Base-by-base conservation (phyloP, 257 asterid species). In the Linderniella brevidens region DNA sequence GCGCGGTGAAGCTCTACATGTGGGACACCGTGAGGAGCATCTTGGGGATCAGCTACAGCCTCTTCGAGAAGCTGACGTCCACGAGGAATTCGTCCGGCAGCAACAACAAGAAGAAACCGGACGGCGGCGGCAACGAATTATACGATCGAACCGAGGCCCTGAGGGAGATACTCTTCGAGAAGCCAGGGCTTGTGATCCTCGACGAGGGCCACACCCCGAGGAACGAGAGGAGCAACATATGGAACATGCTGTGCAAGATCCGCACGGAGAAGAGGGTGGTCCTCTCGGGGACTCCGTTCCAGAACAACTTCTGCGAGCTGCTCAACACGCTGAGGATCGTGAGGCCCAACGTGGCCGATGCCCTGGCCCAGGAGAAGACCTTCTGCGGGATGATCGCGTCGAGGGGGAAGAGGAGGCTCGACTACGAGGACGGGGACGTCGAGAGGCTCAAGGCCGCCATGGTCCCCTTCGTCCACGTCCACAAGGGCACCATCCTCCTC, bases 181-280 rank as follows among this genome's bases (percentile, higher is more conserved):
- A 46, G 63, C 83, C 92, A 9, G 66, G 79, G 13, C 20, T 71
- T 35, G 80, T 77, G 8, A 50, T 80, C 46, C 65, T 80, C 10
- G 87, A 80, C 16, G 87, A 80, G 54, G 93, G 93, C 4, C 92
- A 80, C 56, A 76, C 72, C 13, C 77, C 86, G 14, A 72, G 92
- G 5, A 80, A 65, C 17, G 37, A 50, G 11, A 51, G 48, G 35
- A 76, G 79, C 40, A 64, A 58, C 51, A 68, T 76, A 13, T 76
- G 83, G 86, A 76, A 71, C 9, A 69, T 59, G 8, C 59, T 77
- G 13, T 50, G 37, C 8, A 67, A 65, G 43, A 67, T 80, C 17
- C 19, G 58, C 37, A 72, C 81, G 0, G 54, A 55, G 11, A 74
- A 65, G 49, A 64, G 75, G 29, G 65, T 80, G 35, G 69, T 80